Evolutionary conservation across 768 basidiomycete genomes (phyloP).

Genomic region (Cytidiella melzeri): DNA sequence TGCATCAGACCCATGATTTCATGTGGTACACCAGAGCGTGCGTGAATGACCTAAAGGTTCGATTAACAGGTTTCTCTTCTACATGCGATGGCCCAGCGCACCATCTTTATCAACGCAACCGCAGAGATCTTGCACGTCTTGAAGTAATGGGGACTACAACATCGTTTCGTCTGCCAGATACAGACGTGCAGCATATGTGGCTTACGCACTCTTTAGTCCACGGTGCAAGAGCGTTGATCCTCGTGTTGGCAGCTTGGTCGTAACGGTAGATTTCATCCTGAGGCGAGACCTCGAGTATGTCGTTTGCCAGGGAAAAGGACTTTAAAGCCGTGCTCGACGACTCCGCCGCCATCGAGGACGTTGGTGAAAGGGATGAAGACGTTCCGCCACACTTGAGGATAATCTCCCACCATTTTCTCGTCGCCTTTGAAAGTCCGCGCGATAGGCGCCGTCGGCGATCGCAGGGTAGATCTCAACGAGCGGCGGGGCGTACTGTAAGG

Average conservation of each 20-base stretch:
- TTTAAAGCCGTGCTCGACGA: slow-evolving; percentile 58
- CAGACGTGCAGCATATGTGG: neutral
- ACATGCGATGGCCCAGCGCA: slow-evolving; percentile 21
- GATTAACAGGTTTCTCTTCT: slow-evolving; percentile 7
- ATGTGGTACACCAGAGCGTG: slow-evolving; percentile 93
- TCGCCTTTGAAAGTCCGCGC: too few relatives aligned
- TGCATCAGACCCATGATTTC: slow-evolving; percentile 99
- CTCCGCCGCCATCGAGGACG: slow-evolving; percentile 5
- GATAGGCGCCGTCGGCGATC: too few relatives aligned
- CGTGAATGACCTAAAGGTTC: slow-evolving; percentile 83
- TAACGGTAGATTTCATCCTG: slow-evolving; percentile 79
- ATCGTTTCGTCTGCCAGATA: neutral
- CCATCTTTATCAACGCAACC: slow-evolving; percentile 94
- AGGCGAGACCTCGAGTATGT: slow-evolving; percentile 61
- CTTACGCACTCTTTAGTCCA: slow-evolving; percentile 81
- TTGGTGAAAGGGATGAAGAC: neutral
- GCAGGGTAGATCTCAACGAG: too few relatives aligned
- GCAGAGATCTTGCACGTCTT: slow-evolving; percentile 93
- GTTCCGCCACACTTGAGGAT: too few relatives aligned
- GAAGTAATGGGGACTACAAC: slow-evolving; percentile 66
- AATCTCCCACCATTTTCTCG: too few relatives aligned
- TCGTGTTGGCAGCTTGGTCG: slow-evolving; percentile 60
- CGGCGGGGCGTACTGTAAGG: too few relatives aligned
- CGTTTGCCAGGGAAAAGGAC: slow-evolving; percentile 68
- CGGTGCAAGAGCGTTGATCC: slow-evolving; percentile 62